Evolutionary conservation across 1,284 basidiomycete species (phyloP).

Genomic region (Naganishia cerealis): DNA sequence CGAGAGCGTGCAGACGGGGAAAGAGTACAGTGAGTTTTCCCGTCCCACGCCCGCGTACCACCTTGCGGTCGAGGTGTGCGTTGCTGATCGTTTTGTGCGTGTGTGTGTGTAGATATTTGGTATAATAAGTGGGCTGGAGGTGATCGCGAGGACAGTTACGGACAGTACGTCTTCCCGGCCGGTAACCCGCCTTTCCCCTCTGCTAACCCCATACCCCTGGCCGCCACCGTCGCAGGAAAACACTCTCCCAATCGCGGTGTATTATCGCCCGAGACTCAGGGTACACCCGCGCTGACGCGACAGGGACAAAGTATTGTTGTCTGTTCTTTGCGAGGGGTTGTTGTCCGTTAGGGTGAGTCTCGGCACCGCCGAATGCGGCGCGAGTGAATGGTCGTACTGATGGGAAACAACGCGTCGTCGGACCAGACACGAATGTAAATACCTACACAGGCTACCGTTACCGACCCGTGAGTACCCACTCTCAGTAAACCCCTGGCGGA

Average conservation of each 20-base stretch:
- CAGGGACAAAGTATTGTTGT: conserved; percentile 86
- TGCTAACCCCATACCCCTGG: no score
- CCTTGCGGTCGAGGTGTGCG: no score
- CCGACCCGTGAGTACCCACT: conserved; percentile 53
- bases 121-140: conserved; percentile 99
- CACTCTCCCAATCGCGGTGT: conserved; percentile 71
- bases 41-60: background rate
- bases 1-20: conserved; percentile 83
- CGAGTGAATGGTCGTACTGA: no score
- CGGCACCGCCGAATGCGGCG: no score
- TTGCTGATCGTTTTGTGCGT: background rate
- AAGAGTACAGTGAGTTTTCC: conserved; percentile 78
- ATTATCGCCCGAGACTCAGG: conserved; percentile 85
- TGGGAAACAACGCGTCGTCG: background rate
- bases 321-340: conserved; percentile 94
- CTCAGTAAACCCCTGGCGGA: background rate
- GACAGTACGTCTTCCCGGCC: conserved; percentile 63
- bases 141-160: conserved; percentile 88
- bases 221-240: conserved; percentile 83
- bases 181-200: conserved; percentile 5
- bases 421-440: conserved; percentile 83
- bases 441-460: conserved; percentile 81
- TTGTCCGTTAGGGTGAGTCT: conserved; percentile 79
- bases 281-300: conserved; percentile 87
- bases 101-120: conserved; percentile 74